Conservation (phyloP, 352 stramenopile genomes). For the Pythium monospermum region DNA sequence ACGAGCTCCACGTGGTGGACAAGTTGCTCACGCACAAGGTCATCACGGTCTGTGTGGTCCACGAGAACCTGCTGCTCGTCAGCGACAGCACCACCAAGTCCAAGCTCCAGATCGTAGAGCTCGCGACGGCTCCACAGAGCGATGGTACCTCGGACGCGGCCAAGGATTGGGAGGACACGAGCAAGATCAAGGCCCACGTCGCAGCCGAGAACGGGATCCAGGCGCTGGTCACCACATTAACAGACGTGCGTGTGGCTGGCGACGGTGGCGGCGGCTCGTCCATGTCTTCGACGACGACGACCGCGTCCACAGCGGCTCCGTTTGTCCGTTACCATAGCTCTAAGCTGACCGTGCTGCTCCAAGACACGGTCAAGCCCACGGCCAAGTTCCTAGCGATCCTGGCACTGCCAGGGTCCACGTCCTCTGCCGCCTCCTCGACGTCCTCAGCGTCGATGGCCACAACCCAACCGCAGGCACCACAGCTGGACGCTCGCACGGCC, state of each 20-base stretch:
- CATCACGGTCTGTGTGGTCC: slow-evolving; percentile 54
- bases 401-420: slow-evolving; percentile 19
- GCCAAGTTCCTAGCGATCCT: slow-evolving; percentile 52
- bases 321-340: slow-evolving; percentile 77
- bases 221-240: slow-evolving; percentile 47
- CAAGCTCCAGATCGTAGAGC: slow-evolving; percentile 70
- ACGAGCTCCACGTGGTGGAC: slow-evolving; percentile 20
- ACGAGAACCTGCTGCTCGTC: slow-evolving; percentile 45
- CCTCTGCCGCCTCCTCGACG: background rate
- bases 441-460: background rate
- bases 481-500: slow-evolving; percentile 4
- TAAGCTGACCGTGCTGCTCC: slow-evolving; percentile 72
- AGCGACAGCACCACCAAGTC: slow-evolving; percentile 27
- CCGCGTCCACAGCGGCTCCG: slow-evolving; percentile 22
- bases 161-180: slow-evolving; percentile 18
- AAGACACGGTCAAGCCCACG: slow-evolving; percentile 63
- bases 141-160: background rate
- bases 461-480: too few relatives aligned
- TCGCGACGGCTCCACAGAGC: slow-evolving; percentile 29
- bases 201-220: slow-evolving; percentile 53
- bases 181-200: slow-evolving; percentile 42
- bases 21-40: slow-evolving; percentile 52
- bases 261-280: background rate
- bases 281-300: background rate
- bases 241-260: slow-evolving; percentile 34